A percentile compares a stretch with the other conserved stretches of the same genome.
Conservation (phyloP, 1,284 basidiomycete genomes). For the Moesziomyces aphidis region DNA sequence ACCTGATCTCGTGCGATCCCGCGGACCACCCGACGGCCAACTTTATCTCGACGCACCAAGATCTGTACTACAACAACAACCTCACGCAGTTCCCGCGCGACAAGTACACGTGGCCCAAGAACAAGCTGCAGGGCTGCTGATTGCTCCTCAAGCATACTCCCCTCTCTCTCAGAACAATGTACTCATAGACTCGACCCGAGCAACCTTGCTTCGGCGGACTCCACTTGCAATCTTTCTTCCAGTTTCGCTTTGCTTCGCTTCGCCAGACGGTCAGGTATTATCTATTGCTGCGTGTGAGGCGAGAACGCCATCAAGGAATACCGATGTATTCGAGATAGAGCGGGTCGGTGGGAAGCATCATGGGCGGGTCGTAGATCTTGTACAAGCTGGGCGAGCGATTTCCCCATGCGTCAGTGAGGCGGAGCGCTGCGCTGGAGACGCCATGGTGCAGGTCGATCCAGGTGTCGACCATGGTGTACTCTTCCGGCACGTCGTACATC, state of each 20-base stretch:
- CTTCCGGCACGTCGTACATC: slow-evolving; percentile 42
- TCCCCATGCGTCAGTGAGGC: slow-evolving; percentile 40
- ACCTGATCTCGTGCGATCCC: slow-evolving; percentile 56
- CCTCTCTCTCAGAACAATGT: background rate
- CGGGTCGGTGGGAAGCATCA: slow-evolving; percentile 60
- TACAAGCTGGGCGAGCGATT: slow-evolving; percentile 42
- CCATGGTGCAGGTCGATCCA: slow-evolving; percentile 41
- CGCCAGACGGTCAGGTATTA: background rate
- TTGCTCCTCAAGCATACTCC: background rate
- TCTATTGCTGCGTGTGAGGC: background rate
- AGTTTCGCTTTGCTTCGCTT: no score
- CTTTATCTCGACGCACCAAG: slow-evolving; percentile 61
- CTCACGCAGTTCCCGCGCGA: slow-evolving; percentile 52
- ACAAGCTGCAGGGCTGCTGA: slow-evolving; percentile 53
- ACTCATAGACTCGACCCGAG: background rate
- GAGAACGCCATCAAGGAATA: slow-evolving; percentile 14
- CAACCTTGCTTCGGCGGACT: background rate
- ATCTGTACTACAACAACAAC: slow-evolving; percentile 64
- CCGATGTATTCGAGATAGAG: slow-evolving; percentile 52
- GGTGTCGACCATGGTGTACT: slow-evolving; percentile 43
- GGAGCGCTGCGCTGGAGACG: slow-evolving; percentile 12
- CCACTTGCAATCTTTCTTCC: background rate
- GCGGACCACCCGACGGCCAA: slow-evolving; percentile 60
- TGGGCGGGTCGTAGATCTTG: slow-evolving; percentile 60
- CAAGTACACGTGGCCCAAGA: slow-evolving; percentile 57